phyloP scores from a whole-genome alignment of 495 filamentous ascomycete genomes.

The Penicillium cosmopolitanum region DNA sequence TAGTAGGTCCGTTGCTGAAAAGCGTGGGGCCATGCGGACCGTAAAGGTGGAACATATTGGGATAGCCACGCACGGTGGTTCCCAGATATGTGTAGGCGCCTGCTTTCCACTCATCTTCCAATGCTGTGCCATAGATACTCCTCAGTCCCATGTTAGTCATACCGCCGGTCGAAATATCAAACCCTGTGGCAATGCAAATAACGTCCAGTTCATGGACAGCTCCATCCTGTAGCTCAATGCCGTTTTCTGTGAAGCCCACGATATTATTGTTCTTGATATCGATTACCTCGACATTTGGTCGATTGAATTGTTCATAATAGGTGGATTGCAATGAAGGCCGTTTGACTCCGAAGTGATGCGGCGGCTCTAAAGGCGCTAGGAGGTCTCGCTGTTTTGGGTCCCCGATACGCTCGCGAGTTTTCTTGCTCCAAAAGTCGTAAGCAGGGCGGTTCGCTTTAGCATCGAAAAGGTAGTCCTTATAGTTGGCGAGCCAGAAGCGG shows the following conservation, averaged over 20 bases:
- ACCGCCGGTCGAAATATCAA: slow-evolving; percentile 53
- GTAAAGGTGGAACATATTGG: slow-evolving; percentile 58
- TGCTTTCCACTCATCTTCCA: slow-evolving; percentile 49
- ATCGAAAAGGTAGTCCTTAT: slow-evolving; percentile 54
- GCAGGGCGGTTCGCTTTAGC: slow-evolving; percentile 50
- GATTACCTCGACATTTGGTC: slow-evolving; percentile 57
- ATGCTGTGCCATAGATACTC: slow-evolving; percentile 38
- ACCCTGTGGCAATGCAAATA: slow-evolving; percentile 58
- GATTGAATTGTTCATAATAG: slow-evolving; percentile 64
- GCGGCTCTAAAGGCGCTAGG: slow-evolving; percentile 54
- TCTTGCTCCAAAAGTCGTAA: slow-evolving; percentile 62
- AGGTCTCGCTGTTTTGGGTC: slow-evolving; percentile 53
- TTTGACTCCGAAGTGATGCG: slow-evolving; percentile 59
- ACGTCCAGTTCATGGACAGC: slow-evolving; percentile 50
- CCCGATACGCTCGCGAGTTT: slow-evolving; percentile 51
- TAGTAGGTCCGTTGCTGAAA: slow-evolving; percentile 54
- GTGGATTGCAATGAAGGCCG: slow-evolving; percentile 55
- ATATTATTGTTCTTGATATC: slow-evolving; percentile 55
- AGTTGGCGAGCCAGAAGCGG: slow-evolving; percentile 54
- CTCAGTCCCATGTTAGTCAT: slow-evolving; percentile 51
- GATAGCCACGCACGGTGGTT: slow-evolving; percentile 48
- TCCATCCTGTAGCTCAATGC: slow-evolving; percentile 47
- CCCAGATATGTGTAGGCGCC: slow-evolving; percentile 55
- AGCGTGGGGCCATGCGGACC: slow-evolving; percentile 52
- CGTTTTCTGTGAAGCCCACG: slow-evolving; percentile 42